Conservation (phyloP, 495 filamentous ascomycete genomes). For the Penicillium bialowiezense region DNA sequence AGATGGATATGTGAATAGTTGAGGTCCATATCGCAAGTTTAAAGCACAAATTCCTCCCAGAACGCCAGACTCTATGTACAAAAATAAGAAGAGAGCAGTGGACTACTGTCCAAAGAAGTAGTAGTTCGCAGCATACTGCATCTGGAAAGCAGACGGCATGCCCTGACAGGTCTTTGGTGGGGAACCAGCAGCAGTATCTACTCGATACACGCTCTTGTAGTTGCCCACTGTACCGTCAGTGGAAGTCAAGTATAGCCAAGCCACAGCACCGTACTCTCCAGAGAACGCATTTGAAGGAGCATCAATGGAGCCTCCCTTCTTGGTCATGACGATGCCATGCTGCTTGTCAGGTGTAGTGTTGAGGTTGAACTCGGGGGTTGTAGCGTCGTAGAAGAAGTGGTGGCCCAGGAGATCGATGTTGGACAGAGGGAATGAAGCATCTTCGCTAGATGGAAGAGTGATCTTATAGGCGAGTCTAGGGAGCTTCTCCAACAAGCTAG, state of each 20-base stretch:
- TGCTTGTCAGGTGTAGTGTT: slow-evolving; percentile 52
- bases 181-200: slow-evolving; percentile 81
- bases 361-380: slow-evolving; percentile 76
- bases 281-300: slow-evolving; percentile 59
- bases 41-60: neutral
- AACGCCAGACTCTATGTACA: neutral
- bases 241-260: slow-evolving; percentile 48
- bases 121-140: slow-evolving; percentile 84
- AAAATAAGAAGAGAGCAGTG: slow-evolving; percentile 18
- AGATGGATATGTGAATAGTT: too few species aligned
- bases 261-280: slow-evolving; percentile 64
- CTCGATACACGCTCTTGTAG: slow-evolving; percentile 76
- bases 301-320: slow-evolving; percentile 49
- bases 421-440: slow-evolving; percentile 40
- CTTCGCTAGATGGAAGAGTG: slow-evolving; percentile 39
- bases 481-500: slow-evolving; percentile 57
- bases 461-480: slow-evolving; percentile 33
- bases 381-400: slow-evolving; percentile 70
- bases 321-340: slow-evolving; percentile 59
- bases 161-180: slow-evolving; percentile 72
- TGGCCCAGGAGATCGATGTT: slow-evolving; percentile 65
- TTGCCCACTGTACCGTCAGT: slow-evolving; percentile 52
- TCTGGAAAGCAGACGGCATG: slow-evolving; percentile 56
- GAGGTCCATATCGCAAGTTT: too few species aligned
- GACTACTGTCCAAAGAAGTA: slow-evolving; percentile 47